phyloP scores from a whole-genome alignment of 768 basidiomycete species.

The Porpolomopsis calyptriformis region DNA sequence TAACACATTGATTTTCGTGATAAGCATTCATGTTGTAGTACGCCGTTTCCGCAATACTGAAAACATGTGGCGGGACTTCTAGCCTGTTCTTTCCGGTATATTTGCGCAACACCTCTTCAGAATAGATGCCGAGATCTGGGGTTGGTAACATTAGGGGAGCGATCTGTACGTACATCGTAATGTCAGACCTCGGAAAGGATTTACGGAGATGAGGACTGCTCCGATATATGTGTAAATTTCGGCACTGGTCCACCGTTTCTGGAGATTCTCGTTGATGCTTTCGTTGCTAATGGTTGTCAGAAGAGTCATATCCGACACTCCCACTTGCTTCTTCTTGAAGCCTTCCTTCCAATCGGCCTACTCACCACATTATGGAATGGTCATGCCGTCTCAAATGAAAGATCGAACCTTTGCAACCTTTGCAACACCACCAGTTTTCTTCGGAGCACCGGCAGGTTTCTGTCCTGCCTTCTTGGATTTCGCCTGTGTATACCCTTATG shows the following conservation, averaged over 20 bases:
- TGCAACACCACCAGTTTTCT: constrained; percentile 45
- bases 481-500: constrained; percentile 38
- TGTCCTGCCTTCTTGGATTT: constrained; percentile 87
- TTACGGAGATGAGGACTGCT: constrained; percentile 97
- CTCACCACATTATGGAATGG: neutral
- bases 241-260: constrained; percentile 88
- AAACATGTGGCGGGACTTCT: constrained; percentile 97
- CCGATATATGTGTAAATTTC: constrained; percentile 99
- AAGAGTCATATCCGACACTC: constrained; percentile 97
- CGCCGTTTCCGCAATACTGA: constrained; percentile 89
- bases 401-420: constrained; percentile 67
- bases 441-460: constrained; percentile 56
- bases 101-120: constrained; percentile 70
- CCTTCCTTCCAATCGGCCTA: constrained; percentile 99
- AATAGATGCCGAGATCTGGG: constrained; percentile 93
- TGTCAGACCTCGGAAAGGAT: constrained; percentile 79
- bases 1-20: constrained; percentile 98
- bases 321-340: constrained; percentile 99
- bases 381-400: neutral
- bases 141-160: neutral
- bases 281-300: constrained; percentile 96
- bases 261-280: constrained; percentile 92
- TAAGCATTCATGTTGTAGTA: constrained; percentile 99
- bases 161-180: too few relatives aligned
- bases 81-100: constrained; percentile 97